These are phyloP conservation scores for Trichosporon inkin DNA, from an alignment of 1,284 basidiomycete species.

Conservation along the genomic window DNA sequence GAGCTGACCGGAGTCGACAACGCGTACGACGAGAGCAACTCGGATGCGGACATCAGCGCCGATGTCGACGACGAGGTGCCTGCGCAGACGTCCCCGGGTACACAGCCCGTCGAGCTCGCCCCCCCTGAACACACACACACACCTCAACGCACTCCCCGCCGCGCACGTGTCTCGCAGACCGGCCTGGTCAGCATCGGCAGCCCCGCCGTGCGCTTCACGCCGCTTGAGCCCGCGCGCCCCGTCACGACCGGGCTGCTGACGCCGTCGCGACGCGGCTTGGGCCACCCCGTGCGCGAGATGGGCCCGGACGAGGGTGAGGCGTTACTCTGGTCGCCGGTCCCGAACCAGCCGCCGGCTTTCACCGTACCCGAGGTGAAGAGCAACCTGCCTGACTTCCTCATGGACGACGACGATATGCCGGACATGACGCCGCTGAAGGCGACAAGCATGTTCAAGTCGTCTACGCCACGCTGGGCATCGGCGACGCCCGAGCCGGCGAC, in stretches of 20 bases:
- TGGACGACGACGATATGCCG: conserved; percentile 6
- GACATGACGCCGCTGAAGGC: conserved; percentile 1
- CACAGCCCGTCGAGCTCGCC: background rate
- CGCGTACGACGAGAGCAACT: conserved; percentile 2
- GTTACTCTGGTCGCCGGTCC: background rate
- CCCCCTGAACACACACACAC: background rate
- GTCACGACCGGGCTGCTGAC: background rate
- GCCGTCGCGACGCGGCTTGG: background rate
- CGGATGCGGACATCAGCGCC: conserved; percentile 8
- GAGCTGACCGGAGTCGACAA: conserved; percentile 9
- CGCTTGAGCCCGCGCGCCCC: background rate
- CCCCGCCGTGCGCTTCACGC: conserved; percentile 16
- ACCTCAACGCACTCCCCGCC: conserved; percentile 17
- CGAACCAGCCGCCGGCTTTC: background rate
- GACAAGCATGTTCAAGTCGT: conserved; percentile 37
- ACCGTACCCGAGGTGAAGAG: background rate
- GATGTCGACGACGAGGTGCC: conserved; percentile 14
- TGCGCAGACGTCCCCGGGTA: background rate
- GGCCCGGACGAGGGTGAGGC: background rate
- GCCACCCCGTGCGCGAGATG: conserved; percentile 1
- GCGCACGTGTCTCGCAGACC: conserved; percentile 17
- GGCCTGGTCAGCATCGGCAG: conserved; percentile 23
- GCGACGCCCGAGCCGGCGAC: background rate
- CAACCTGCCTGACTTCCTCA: background rate
- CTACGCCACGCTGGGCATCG: background rate